These are phyloP conservation scores for Myotisia sp. DNA, from an alignment of 2,329 filamentous ascomycete species.

Conservation along the genomic window DNA sequence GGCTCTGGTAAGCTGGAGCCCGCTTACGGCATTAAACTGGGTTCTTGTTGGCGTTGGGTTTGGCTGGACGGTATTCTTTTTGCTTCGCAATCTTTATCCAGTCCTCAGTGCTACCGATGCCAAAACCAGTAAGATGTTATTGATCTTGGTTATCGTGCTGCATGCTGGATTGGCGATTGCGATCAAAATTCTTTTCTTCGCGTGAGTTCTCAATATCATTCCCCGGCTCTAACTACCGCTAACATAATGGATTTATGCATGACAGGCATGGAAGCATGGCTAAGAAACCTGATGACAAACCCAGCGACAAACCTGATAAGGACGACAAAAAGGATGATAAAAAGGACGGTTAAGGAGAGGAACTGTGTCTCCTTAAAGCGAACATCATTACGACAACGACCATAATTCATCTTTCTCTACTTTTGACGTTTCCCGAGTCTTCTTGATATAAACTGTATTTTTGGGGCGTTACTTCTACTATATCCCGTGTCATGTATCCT, in stretches of 20 bases:
- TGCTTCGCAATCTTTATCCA: constrained; percentile 76
- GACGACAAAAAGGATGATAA: constrained; percentile 18
- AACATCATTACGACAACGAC: no score
- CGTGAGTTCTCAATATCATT: constrained; percentile 32
- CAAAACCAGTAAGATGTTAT: constrained; percentile 75
- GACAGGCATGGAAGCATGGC: constrained; percentile 49
- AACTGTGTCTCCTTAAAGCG: no score
- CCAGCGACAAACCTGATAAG: constrained; percentile 19
- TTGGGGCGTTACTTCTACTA: no score
- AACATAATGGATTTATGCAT: constrained; percentile 8
- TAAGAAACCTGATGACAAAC: constrained; percentile 27
- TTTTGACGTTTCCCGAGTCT: no score
- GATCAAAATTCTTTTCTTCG: constrained; percentile 96
- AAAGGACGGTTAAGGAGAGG: no score
- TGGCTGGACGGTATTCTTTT: constrained; percentile 65
- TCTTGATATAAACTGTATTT: no score
- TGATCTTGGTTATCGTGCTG: constrained; percentile 68
- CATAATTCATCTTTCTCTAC: no score
- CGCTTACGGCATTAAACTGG: constrained; percentile 77
- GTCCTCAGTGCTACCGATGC: constrained; percentile 85
- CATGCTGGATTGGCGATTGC: constrained; percentile 84
- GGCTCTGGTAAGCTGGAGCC: constrained; percentile 79
- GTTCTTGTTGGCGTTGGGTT: constrained; percentile 81
- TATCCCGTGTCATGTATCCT: no score
- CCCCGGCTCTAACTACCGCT: background rate